A percentile compares a stretch with the other conserved stretches of the same genome.
Conservation (phyloP, 108 stramenopile species). For the Pinguiococcus pyrenoidosus region DNA sequence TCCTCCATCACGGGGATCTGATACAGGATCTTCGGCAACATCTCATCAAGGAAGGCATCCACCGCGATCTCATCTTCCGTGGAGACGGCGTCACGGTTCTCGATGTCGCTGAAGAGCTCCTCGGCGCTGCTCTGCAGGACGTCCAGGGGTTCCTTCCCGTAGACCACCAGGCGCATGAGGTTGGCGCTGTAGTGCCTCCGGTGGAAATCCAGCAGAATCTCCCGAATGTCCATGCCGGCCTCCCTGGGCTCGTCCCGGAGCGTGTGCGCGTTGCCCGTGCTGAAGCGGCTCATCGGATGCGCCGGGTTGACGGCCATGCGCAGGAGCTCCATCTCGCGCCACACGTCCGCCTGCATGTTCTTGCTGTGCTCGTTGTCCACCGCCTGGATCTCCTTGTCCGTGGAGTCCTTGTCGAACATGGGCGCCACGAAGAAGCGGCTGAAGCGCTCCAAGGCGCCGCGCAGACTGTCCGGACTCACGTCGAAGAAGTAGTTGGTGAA, state of each 20-base stretch:
- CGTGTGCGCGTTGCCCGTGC: slow-evolving; percentile 84
- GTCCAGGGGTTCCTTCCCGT: slow-evolving; percentile 57
- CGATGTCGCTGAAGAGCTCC: slow-evolving; percentile 53
- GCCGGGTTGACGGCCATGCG: slow-evolving; percentile 8
- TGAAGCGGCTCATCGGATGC: slow-evolving; percentile 70
- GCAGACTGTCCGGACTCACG: slow-evolving; percentile 65
- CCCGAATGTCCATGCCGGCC: slow-evolving; percentile 45
- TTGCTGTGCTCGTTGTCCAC: slow-evolving; percentile 92
- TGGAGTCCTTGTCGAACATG: slow-evolving; percentile 55
- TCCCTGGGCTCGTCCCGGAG: slow-evolving; percentile 50
- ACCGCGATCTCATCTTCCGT: too few species aligned
- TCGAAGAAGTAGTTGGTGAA: slow-evolving; percentile 76
- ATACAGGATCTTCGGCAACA: slow-evolving; percentile 1
- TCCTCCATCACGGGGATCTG: slow-evolving; percentile 20
- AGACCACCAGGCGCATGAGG: slow-evolving; percentile 75
- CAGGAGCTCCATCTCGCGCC: slow-evolving; percentile 42
- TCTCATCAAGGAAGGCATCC: not conserved
- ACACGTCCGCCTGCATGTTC: slow-evolving; percentile 72
- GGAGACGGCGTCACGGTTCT: too few species aligned
- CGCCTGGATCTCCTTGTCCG: slow-evolving; percentile 77
- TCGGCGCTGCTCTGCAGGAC: slow-evolving; percentile 53
- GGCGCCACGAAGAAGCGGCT: slow-evolving; percentile 80
- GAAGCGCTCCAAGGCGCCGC: slow-evolving; percentile 78
- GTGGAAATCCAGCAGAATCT: slow-evolving; percentile 75
- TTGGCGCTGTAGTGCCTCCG: slow-evolving; percentile 69